Conservation (phyloP, 2,329 filamentous ascomycete genomes). For the Chrysoporthe deuterocubensis region DNA sequence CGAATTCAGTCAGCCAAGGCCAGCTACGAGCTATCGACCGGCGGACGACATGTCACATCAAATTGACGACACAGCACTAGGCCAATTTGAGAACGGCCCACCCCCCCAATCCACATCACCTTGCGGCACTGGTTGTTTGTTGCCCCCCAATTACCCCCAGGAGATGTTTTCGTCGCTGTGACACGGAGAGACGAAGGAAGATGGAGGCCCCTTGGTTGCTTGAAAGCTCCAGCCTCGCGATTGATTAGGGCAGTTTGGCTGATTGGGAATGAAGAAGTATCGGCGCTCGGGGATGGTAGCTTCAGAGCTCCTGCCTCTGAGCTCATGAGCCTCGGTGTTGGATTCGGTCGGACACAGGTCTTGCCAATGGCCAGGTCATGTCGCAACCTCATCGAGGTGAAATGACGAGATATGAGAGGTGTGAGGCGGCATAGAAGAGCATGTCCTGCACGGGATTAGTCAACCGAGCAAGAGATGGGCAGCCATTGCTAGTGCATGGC, state of each 20-base stretch:
- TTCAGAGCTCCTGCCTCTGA: constrained; percentile 51
- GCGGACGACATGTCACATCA: constrained; percentile 17
- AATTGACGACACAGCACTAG: constrained; percentile 38
- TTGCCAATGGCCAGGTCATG: constrained; percentile 10
- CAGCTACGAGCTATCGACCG: constrained; percentile 12
- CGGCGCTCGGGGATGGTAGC: constrained; percentile 53
- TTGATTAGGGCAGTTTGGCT: constrained; percentile 21
- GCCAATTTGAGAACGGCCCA: constrained; percentile 31
- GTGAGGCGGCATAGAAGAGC: not conserved
- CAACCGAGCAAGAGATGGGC: constrained; percentile 1
- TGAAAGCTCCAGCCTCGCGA: constrained; percentile 65
- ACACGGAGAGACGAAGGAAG: constrained; percentile 29
- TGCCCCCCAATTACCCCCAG: constrained; percentile 24
- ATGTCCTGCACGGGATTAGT: not conserved
- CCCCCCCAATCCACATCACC: constrained; percentile 37
- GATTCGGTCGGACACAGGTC: constrained; percentile 14
- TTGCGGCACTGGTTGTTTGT: constrained; percentile 39
- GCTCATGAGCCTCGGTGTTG: constrained; percentile 13
- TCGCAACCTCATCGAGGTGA: not conserved
- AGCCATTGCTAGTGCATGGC: constrained; percentile 40
- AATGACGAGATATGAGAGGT: not conserved
- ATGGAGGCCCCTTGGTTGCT: constrained; percentile 62
- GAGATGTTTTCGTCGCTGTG: constrained; percentile 25
- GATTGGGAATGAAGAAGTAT: constrained; percentile 32
- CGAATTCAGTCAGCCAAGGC: constrained; percentile 4